Conservation (phyloP, 2,329 filamentous ascomycete genomes). For the Apiospora hydei region DNA sequence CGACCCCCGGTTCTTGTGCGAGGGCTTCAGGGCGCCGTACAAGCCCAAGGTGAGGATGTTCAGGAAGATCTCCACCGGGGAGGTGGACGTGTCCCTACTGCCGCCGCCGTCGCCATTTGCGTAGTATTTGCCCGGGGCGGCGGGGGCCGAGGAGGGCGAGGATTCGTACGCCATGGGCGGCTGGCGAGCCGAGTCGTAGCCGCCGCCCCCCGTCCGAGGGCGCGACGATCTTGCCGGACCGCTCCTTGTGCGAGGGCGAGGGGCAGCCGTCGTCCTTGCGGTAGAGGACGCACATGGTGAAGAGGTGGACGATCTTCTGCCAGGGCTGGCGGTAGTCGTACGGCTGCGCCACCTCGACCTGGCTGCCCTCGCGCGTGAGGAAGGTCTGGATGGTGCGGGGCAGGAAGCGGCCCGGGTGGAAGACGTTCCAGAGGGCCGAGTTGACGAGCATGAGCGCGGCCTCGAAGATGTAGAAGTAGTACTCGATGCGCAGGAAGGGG, state of each 20-base stretch:
- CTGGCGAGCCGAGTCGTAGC: background rate
- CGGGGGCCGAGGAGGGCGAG: background rate
- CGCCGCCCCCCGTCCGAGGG: background rate
- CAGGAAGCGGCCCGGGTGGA: constrained; percentile 51
- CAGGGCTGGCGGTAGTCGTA: constrained; percentile 15
- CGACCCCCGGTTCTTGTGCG: background rate
- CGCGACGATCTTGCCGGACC: background rate
- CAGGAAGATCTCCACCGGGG: background rate
- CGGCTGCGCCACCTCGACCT: constrained; percentile 29
- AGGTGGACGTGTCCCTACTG: background rate
- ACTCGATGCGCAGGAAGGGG: constrained; percentile 52
- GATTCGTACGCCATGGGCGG: background rate
- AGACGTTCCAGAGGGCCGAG: constrained; percentile 50
- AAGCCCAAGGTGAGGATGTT: background rate
- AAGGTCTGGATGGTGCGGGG: constrained; percentile 48
- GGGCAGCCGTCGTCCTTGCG: constrained; percentile 10
- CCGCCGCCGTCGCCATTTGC: background rate
- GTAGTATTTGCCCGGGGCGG: background rate
- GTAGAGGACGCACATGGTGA: constrained; percentile 30
- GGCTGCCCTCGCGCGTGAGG: constrained; percentile 48
- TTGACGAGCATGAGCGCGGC: constrained; percentile 52
- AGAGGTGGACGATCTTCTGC: constrained; percentile 24
- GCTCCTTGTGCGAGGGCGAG: background rate
- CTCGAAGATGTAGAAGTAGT: constrained; percentile 57
- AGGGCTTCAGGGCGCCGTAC: background rate